Conservation (phyloP, 2,329 filamentous ascomycete genomes). For the Rhynchosporium secalis region DNA sequence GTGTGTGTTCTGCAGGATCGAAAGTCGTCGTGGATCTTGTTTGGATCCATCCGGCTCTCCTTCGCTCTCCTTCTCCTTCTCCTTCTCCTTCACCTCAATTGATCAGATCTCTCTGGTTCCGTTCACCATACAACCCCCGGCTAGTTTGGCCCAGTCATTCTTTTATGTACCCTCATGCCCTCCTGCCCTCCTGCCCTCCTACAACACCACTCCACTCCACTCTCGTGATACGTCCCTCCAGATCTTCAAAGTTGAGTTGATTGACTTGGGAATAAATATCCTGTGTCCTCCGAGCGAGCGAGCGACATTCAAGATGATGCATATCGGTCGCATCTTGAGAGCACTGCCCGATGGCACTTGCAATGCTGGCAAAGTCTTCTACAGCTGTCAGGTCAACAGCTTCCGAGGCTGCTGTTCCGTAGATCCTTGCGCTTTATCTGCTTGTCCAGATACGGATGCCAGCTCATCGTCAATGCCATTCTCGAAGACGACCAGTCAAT, state of each 20-base stretch:
- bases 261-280: neutral
- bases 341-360: conserved; percentile 15
- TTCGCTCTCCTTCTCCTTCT: neutral
- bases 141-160: conserved; percentile 3
- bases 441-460: conserved; percentile 37
- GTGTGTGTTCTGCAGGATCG: neutral
- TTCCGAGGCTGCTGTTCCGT: conserved; percentile 50
- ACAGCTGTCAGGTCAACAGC: conserved; percentile 41
- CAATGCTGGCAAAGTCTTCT: conserved; percentile 37
- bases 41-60: neutral
- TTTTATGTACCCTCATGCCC: conserved; percentile 13
- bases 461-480: conserved; percentile 13
- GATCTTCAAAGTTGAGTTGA: neutral
- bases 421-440: conserved; percentile 44
- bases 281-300: conserved; percentile 1
- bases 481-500: neutral
- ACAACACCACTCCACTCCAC: neutral
- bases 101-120: conserved; percentile 6
- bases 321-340: conserved; percentile 11
- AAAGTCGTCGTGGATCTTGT: neutral
- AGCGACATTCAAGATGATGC: conserved; percentile 14
- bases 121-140: neutral
- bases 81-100: neutral
- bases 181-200: no score
- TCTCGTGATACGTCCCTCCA: neutral